Base-by-base conservation (phyloP, 805 yeast species). In the Ogataea angusta region DNA sequence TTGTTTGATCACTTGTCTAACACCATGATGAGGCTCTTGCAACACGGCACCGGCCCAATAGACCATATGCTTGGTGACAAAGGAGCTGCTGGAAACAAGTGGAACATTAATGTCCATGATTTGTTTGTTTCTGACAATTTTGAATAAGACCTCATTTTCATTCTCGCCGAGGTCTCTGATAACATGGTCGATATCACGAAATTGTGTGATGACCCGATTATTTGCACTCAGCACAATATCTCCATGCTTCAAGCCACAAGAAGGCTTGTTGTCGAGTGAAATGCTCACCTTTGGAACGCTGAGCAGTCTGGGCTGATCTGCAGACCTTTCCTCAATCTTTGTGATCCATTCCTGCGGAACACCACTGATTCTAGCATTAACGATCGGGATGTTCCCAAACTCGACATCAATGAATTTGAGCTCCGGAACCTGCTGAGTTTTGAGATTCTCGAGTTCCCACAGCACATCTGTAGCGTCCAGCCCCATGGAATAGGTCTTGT, bases 11-110 rank as follows among this genome's bases (percentile, higher is more conserved):
- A 85, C 79, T 65, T 89, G 96, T 47, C 90, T 77, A 13, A 89
- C 96, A 7, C 93, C 91, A 56, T 85, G 95, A 61, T 88, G 96
- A n/a, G 96, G 96, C 27, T 78, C 74, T 57, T 90, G 97, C 24
- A 90, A 62, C 5, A 83, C 65, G 28, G 89, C 82, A 16, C 96
- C 96, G 38, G 89, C 78, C 93, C 95, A 90, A 35, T 75, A 70
- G 7, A 85, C 81, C 28, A 87, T 67, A 40, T 82, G 80, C 27
- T 76, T 73, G 2, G 95, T 87, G 41, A 72, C 68, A 33, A 78
- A 64, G 28, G 72, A 70, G 21, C 70, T 67, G 3, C 89, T 73
- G 15, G 76, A 74, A 2, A 78, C 74, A 3, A 95, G 80, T 9
- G 84, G 80, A 8, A 85, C 88, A 14, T 59, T 62, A 16, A 89